These are phyloP conservation scores for Asterophora lycoperdoides DNA, from an alignment of 768 basidiomycete species.

Conservation along the genomic window DNA sequence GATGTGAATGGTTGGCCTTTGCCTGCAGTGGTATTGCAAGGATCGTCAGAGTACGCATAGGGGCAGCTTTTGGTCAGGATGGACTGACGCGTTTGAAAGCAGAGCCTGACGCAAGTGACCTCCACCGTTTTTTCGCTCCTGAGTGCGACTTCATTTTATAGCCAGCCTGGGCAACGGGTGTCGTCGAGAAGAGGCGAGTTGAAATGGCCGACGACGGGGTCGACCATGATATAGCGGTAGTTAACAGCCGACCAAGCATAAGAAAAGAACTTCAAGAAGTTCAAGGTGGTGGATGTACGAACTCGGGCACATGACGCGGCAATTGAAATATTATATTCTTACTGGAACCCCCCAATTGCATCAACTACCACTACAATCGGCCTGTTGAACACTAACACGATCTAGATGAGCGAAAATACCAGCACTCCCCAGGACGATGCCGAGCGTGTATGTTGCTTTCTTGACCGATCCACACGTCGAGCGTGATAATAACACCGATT, in stretches of 20 bases:
- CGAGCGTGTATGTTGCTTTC: constrained; percentile 54
- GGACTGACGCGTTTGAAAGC: constrained; percentile 74
- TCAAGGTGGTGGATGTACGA: constrained; percentile 7
- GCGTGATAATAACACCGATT: constrained; percentile 1
- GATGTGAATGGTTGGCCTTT: constrained; percentile 67
- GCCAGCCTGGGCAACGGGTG: constrained; percentile 47
- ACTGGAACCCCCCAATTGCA: no score
- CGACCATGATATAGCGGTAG: constrained; percentile 9
- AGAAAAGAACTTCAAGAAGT: no score
- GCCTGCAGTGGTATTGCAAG: constrained; percentile 35
- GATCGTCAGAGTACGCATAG: neutral
- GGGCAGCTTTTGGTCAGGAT: neutral
- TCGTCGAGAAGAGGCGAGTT: constrained; percentile 55
- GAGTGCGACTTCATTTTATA: constrained; percentile 81
- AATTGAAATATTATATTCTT: no score
- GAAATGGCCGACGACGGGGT: constrained; percentile 14
- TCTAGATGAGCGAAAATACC: constrained; percentile 36
- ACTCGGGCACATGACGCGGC: no score
- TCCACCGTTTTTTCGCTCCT: constrained; percentile 80
- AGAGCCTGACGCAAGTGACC: constrained; percentile 57
- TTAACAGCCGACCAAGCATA: constrained; percentile 5
- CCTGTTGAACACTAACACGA: constrained; percentile 2
- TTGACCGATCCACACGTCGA: neutral
- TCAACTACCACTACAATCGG: constrained; percentile 4
- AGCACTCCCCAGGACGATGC: constrained; percentile 70